These are phyloP conservation scores for Pleurotus salmoneostramineus DNA, from an alignment of 768 basidiomycete genomes.

Conservation along the genomic window DNA sequence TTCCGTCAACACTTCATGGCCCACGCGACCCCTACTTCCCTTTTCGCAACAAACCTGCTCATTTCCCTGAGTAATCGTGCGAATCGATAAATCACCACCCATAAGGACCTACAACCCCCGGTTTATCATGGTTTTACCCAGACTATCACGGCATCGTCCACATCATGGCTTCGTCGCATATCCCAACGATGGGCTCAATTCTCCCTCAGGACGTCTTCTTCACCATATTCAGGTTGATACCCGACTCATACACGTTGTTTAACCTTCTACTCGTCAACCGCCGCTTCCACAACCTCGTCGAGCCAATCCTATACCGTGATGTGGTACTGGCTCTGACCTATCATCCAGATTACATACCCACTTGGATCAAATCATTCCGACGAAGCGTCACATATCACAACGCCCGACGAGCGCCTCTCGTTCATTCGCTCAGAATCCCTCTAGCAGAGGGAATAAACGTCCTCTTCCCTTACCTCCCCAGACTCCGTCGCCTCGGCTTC, in stretches of 20 bases:
- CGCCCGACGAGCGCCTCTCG: background rate
- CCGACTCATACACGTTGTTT: background rate
- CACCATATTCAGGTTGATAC: background rate
- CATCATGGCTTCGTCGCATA: too few relatives aligned
- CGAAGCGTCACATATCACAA: background rate
- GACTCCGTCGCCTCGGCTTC: background rate
- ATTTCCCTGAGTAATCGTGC: too few relatives aligned
- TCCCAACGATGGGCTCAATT: too few relatives aligned
- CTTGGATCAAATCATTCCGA: background rate
- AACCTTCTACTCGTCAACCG: background rate
- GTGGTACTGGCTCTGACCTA: background rate
- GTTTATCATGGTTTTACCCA: too few relatives aligned
- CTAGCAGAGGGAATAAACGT: background rate
- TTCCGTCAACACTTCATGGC: too few relatives aligned
- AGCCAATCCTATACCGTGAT: background rate
- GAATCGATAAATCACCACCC: too few relatives aligned
- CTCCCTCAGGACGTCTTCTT: background rate
- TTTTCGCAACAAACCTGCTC: too few relatives aligned
- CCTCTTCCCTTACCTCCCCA: background rate
- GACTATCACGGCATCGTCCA: too few relatives aligned
- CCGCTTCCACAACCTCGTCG: background rate
- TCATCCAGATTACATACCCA: background rate
- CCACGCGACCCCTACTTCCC: too few relatives aligned
- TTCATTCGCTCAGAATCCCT: background rate
- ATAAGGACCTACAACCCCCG: too few relatives aligned